Conservation (phyloP, 305 asterid species). For the Ajuga reptans region DNA sequence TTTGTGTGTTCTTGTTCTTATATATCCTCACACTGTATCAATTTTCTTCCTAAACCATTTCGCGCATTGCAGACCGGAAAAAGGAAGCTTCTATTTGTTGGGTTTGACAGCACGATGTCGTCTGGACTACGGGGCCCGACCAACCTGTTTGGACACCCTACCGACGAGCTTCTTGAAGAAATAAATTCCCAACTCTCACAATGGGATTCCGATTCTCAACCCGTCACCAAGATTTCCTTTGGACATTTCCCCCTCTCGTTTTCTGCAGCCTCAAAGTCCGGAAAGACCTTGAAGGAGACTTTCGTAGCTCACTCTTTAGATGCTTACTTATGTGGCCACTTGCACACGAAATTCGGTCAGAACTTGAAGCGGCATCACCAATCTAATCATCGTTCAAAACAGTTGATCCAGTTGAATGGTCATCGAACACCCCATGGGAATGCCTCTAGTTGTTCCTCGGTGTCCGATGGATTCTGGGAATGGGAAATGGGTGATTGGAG, state of each 20-base stretch:
- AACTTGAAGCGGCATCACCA: slow-evolving; percentile 73
- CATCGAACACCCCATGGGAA: slow-evolving; percentile 31
- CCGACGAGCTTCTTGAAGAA: slow-evolving; percentile 60
- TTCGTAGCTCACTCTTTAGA: slow-evolving; percentile 47
- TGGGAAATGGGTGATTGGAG: slow-evolving; percentile 98
- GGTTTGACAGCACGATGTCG: slow-evolving; percentile 70
- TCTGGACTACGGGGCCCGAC: slow-evolving; percentile 92
- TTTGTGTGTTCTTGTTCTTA: no score
- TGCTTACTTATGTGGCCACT: slow-evolving; percentile 86
- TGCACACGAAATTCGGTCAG: slow-evolving; percentile 69
- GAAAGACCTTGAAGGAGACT: slow-evolving; percentile 55
- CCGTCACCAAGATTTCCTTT: slow-evolving; percentile 60
- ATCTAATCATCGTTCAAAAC: slow-evolving; percentile 32
- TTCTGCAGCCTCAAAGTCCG: slow-evolving; percentile 67
- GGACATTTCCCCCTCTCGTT: slow-evolving; percentile 96
- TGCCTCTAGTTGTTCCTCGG: slow-evolving; percentile 32
- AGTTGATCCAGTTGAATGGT: slow-evolving; percentile 59
- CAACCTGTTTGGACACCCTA: slow-evolving; percentile 93
- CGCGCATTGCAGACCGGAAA: slow-evolving; percentile 53
- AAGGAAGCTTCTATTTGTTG: slow-evolving; percentile 70
- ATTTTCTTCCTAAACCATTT: slow-evolving; percentile 8
- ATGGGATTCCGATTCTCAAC: slow-evolving; percentile 49
- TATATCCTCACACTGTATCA: no score
- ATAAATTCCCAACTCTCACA: slow-evolving; percentile 60
- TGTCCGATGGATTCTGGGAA: slow-evolving; percentile 75